Conservation (phyloP, 1,284 basidiomycete genomes). For the Fomitopsis pinicola region DNA sequence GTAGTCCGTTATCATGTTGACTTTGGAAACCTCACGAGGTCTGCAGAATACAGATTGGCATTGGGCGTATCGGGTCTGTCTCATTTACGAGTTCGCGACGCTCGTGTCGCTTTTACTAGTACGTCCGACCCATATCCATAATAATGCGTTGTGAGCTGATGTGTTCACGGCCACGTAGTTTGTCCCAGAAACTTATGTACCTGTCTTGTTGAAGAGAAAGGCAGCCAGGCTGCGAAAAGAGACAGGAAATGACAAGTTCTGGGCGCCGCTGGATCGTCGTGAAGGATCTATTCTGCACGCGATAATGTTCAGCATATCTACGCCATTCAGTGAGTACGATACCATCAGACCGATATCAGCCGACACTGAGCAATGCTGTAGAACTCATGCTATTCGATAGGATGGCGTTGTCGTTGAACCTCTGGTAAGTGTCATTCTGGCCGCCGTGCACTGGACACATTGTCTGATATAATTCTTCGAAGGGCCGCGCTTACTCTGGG, state of each 20-base stretch:
- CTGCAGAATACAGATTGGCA: conserved; percentile 61
- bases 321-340: conserved; percentile 65
- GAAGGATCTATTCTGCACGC: conserved; percentile 35
- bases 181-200: conserved; percentile 75
- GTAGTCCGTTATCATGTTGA: background rate
- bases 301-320: conserved; percentile 38
- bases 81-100: conserved; percentile 58
- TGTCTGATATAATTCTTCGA: conserved; percentile 1
- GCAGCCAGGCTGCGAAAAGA: conserved; percentile 49
- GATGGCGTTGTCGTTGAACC: conserved; percentile 71
- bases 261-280: conserved; percentile 50
- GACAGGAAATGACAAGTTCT: conserved; percentile 52
- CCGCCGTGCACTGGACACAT: background rate
- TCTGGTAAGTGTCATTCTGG: conserved; percentile 33
- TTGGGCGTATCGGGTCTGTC: conserved; percentile 72
- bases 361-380: conserved; percentile 22
- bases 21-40: too few species aligned
- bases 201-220: conserved; percentile 58
- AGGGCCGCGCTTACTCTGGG: conserved; percentile 65
- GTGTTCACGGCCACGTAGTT: conserved; percentile 28
- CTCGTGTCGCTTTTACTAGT: conserved; percentile 46
- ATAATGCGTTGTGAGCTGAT: too few species aligned
- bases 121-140: conserved; percentile 13
- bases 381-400: conserved; percentile 67
- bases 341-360: background rate